phyloP scores from a whole-genome alignment of 129 eudicot genomes.

The Tagetes erecta region DNA sequence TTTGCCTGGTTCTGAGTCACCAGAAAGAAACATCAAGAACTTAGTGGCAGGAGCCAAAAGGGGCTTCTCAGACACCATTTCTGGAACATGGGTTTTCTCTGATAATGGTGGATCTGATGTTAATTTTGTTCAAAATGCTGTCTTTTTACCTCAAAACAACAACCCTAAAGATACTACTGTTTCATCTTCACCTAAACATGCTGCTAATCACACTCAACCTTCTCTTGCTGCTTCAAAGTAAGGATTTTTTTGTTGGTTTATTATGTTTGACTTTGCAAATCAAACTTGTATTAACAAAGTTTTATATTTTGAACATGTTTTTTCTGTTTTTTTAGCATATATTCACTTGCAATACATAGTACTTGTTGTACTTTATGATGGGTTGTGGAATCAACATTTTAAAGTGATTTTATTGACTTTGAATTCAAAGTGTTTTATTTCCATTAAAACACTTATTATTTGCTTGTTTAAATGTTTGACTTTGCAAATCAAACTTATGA shows the following conservation, averaged over 20 bases:
- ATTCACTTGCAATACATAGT: neutral
- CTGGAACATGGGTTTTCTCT: slow-evolving; percentile 48
- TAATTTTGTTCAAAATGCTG: slow-evolving; percentile 45
- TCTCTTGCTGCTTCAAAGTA: slow-evolving; percentile 52
- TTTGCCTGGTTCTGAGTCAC: slow-evolving; percentile 78
- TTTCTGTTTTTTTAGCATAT: neutral
- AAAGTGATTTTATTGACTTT: too few relatives aligned
- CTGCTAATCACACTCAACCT: neutral
- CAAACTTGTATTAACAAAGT: neutral
- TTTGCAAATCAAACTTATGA: neutral
- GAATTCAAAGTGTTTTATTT: too few relatives aligned
- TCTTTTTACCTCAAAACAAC: slow-evolving; percentile 40
- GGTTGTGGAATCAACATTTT: neutral
- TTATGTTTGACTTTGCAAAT: neutral
- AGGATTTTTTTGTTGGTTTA: slow-evolving; percentile 15
- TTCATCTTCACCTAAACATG: slow-evolving; percentile 9
- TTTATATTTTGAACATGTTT: neutral
- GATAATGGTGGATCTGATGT: slow-evolving; percentile 53
- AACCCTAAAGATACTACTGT: slow-evolving; percentile 23
- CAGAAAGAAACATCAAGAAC: slow-evolving; percentile 43
- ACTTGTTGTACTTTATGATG: neutral
- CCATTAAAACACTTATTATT: neutral
- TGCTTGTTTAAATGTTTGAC: neutral
- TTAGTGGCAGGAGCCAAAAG: slow-evolving; percentile 64
- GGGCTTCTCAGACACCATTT: slow-evolving; percentile 49